Base-by-base conservation (phyloP, 495 filamentous ascomycete species). In the Aspergillus carlsbadensis region DNA sequence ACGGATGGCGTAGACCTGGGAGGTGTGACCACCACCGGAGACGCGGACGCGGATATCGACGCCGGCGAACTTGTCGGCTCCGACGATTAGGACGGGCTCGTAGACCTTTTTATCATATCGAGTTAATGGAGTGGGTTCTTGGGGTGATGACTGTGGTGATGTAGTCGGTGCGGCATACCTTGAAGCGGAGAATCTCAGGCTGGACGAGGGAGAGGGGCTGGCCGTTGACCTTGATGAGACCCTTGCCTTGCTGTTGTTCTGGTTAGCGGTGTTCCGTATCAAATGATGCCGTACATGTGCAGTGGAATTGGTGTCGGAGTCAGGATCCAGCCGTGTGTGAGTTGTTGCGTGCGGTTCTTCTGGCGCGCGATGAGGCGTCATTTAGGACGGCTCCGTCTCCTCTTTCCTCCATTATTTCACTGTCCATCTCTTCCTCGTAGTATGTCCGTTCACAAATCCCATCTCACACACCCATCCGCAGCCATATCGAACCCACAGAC, bases 11-110 rank as follows among this genome's bases (percentile, higher is more conserved):
- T 98, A 98, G 78, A 98, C 85, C 78, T 98, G 94, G 20, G 94
- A 98, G 58, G 90, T 89, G 84, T 98, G 95, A 81, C 94, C 94
- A 87, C 94, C 94, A 76, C 94, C 94, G 64, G 87, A 83, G 69
- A 98, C 94, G 60, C 92, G 90, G 69, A 98, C 89, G 65, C 94
- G 90, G 85, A 98, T 98, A 72, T 98, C 94, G 80, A 98, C 89
- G 67, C 84, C 80, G 66, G 90, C 85, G 83, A 97, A 98, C 79
- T 97, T 98, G 75, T 98, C 93, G 69, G 89, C 82, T 63, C 94
- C 94, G 70, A 97, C 83, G 73, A 98, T 88, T 65, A 98, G 87
- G 80, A 98, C 79, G 65, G 94, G 94, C 80, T 98, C 94, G 87
- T 97, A 98, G 76, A 92, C 90, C 84, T 87, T 37, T 39, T 39